Evolutionary conservation across 441 rosid species (phyloP), one percentile per base, ranked within the genome.

Genomic region (Populus hybrid): DNA sequence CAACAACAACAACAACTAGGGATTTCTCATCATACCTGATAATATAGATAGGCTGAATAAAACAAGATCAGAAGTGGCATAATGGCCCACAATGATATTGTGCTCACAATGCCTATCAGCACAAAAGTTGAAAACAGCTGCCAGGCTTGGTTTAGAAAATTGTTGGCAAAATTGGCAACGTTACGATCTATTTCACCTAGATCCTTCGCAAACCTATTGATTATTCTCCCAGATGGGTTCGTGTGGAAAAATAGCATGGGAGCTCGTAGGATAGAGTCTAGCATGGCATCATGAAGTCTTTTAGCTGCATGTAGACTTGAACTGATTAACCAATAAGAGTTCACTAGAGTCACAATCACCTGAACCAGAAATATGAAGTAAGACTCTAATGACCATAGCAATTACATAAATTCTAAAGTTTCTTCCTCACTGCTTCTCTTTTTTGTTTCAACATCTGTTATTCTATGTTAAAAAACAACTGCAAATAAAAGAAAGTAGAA

Each of bases 191-290:
- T 89, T 82, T 92, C 98, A 23, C 99, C 94, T 18, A 93, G 86
- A 87, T 97, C 99, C 86, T 87, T 97, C 10, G 99, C 91, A 80
- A 97, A 97, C 84, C 99, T 92, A 74, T 97, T 97, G 85, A 95
- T 93, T 69, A 97, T 87, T 69, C 99, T 89, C 68, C 99, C 98
- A 11, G 75, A 80, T 79, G 99, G 99, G 79, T 95, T 97, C 66
- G 98, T 92, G 82, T 95, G 93, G 85, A 93, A 95, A 85, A 97
- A 97, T 71, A 97, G 80, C 98, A 97, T 93, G 26, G 98, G 98
- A 85, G 99, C 94, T 87, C 96, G 88, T 75, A 97, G 81, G 72
- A 97, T 84, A 28, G 94, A 87, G 59, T 79, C 85, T 66, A 97
- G 87, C 98, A 95, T 91, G 12, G 85, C 76, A 71, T 93, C 95